Evolutionary conservation across 352 stramenopile species (phyloP).

Genomic region (Globisporangium carolinianum): DNA sequence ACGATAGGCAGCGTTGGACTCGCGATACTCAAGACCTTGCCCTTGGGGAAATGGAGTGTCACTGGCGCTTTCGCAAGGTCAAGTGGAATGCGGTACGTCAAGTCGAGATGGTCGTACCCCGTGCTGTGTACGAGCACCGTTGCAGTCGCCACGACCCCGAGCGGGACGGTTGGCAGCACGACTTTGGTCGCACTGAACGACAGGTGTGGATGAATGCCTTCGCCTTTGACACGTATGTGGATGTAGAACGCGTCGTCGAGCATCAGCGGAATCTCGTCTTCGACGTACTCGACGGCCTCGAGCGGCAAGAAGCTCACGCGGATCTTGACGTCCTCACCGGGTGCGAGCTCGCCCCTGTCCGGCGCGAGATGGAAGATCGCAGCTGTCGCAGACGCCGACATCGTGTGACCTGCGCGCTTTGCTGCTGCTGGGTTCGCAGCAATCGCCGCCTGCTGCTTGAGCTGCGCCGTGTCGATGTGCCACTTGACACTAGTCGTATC

Average conservation of each 20-base stretch:
- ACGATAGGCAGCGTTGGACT: conserved; percentile 78
- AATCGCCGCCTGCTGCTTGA: conserved; percentile 14
- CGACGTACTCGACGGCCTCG: conserved; percentile 69
- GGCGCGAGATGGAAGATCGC: conserved; percentile 82
- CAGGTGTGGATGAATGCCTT: conserved; percentile 89
- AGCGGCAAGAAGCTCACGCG: conserved; percentile 84
- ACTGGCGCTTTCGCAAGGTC: conserved; percentile 78
- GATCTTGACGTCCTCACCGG: conserved; percentile 68
- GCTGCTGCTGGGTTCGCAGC: conserved; percentile 13
- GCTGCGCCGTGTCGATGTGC: conserved; percentile 63
- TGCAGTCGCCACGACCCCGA: conserved; percentile 61
- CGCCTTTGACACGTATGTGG: conserved; percentile 67
- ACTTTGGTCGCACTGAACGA: conserved; percentile 85
- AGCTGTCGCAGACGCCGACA: conserved; percentile 20
- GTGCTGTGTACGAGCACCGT: conserved; percentile 81
- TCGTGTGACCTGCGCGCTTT: conserved; percentile 23
- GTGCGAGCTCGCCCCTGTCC: conserved; percentile 67
- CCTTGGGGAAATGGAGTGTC: conserved; percentile 84
- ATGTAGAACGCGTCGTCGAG: conserved; percentile 76
- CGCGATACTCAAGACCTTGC: conserved; percentile 81
- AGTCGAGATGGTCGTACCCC: conserved; percentile 89
- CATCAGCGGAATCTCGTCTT: conserved; percentile 66
- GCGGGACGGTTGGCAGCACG: conserved; percentile 84
- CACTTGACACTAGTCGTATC: conserved; percentile 55
- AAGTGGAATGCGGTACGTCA: conserved; percentile 74